Evolutionary conservation across 352 stramenopile genomes (phyloP).

Genomic region (Pythium brassicae): DNA sequence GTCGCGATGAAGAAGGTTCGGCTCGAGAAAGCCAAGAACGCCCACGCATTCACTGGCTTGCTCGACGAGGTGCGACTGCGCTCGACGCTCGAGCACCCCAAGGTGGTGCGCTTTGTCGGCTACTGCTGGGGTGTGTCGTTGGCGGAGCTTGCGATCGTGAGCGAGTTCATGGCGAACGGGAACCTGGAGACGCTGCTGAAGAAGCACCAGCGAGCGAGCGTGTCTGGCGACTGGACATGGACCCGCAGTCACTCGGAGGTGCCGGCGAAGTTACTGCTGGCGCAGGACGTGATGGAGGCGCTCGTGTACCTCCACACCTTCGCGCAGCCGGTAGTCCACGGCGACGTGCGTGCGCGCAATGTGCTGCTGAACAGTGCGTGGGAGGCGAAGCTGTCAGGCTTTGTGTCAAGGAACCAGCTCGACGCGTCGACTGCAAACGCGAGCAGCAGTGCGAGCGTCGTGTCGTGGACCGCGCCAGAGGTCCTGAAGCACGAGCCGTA

Average conservation of each 20-base stretch:
- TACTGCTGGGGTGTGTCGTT: constrained; percentile 20
- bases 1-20: constrained; percentile 19
- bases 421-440: neutral
- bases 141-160: constrained; percentile 20
- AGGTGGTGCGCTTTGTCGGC: constrained; percentile 20
- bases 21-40: constrained; percentile 19
- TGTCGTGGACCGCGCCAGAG: constrained; percentile 27
- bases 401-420: constrained; percentile 4
- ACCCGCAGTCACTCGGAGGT: constrained; percentile 18
- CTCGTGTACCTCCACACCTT: constrained; percentile 37
- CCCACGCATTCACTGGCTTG: constrained; percentile 12
- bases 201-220: neutral
- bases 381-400: constrained; percentile 15
- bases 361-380: constrained; percentile 15
- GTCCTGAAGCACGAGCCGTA: constrained; percentile 22
- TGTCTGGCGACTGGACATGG: constrained; percentile 7
- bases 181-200: constrained; percentile 14
- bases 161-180: constrained; percentile 18
- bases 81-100: constrained; percentile 17
- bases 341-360: constrained; percentile 10
- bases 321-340: constrained; percentile 10
- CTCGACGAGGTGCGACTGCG: constrained; percentile 16
- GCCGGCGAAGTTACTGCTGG: constrained; percentile 21
- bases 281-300: constrained; percentile 31
- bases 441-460: constrained; percentile 16